Evolutionary conservation across 257 asterid genomes (phyloP).

Genomic region (Coffea canephora): DNA sequence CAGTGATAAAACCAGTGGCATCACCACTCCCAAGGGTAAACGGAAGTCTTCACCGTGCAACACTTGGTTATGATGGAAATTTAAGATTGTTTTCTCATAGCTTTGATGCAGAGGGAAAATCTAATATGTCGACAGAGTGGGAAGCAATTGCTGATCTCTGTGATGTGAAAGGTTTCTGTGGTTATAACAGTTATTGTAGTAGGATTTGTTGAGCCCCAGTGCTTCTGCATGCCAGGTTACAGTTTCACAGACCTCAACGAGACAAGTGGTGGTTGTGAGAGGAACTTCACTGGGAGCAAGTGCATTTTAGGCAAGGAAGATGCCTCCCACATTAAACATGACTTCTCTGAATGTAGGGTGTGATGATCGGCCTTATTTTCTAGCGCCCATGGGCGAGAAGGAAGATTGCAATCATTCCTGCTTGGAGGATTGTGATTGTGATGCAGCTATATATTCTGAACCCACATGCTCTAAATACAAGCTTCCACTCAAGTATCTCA

Average conservation of each 20-base stretch:
- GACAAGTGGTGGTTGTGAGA: constrained; percentile 14
- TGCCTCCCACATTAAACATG: not conserved
- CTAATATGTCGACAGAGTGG: constrained; percentile 12
- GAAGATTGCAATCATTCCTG: constrained; percentile 21
- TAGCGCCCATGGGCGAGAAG: constrained; percentile 9
- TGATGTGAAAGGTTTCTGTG: constrained; percentile 27
- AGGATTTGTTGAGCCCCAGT: constrained; percentile 6
- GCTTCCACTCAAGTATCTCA: constrained; percentile 29
- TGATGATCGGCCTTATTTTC: constrained; percentile 24
- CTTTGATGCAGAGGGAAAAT: constrained; percentile 7
- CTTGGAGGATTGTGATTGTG: constrained; percentile 30
- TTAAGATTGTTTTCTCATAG: constrained; percentile 23
- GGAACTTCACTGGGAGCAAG: constrained; percentile 16
- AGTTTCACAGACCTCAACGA: constrained; percentile 2
- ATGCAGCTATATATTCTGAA: constrained; percentile 13
- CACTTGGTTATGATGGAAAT: constrained; percentile 25
- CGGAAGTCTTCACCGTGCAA: constrained; percentile 5
- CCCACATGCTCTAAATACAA: constrained; percentile 15
- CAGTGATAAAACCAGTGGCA: not conserved
- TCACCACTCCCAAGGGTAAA: not conserved
- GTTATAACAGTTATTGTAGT: constrained; percentile 23
- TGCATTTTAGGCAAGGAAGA: constrained; percentile 23
- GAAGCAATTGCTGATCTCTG: constrained; percentile 20
- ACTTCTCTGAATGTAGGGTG: not conserved
- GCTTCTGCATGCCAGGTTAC: constrained; percentile 28